Base-by-base conservation (phyloP, 2,329 filamentous ascomycete genomes). In the Penicillium polonicum region DNA sequence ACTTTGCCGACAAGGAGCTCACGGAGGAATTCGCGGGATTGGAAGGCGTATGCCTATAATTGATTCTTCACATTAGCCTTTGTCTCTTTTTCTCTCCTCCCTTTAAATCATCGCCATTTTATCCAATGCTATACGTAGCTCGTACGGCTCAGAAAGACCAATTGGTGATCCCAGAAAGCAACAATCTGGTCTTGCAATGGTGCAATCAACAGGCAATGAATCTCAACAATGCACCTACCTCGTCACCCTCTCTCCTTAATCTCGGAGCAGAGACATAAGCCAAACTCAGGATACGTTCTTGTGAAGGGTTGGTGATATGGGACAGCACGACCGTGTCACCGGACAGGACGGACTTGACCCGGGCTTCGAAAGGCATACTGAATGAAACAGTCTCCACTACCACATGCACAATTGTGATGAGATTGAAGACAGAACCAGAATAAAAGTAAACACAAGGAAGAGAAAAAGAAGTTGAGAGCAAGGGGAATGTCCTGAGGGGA, bases 211-310 rank as follows among this genome's bases (percentile, higher is more conserved):
- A 27, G 27, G 43, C 44, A 44, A 58, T 55, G 35, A 45, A 39
- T 12, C 41, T 41, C 35, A 57, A 39, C 21, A 51, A 43, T 55
- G 27, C 27, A 69, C 78, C 62, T 68, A 85, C 83, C 79, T 97
- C 92, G 70, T 97, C 93, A 57, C 90, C 92, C 67, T 97, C 92
- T 76, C 91, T 88, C 79, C 84, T 88, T 74, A 97, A 75, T 72
- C 92, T 88, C 4, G 94, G 94, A 49, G 92, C 92, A 58, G 88
- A 89, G 66, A 97, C 92, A 78, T 92, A 97, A 68, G 94, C 94
- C 64, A 99, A 82, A 71, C 92, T 96, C 68, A 99, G 83, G 52
- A 84, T 90, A 69, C 91, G 89, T 80, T 97, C 94, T 75, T 88
- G 85, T 64, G 85, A 83, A 36, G 90, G 88, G 74, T 95, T 92